These are phyloP conservation scores for Tuber calosporum DNA, from an alignment of 495 filamentous ascomycete genomes.

Conservation along the genomic window DNA sequence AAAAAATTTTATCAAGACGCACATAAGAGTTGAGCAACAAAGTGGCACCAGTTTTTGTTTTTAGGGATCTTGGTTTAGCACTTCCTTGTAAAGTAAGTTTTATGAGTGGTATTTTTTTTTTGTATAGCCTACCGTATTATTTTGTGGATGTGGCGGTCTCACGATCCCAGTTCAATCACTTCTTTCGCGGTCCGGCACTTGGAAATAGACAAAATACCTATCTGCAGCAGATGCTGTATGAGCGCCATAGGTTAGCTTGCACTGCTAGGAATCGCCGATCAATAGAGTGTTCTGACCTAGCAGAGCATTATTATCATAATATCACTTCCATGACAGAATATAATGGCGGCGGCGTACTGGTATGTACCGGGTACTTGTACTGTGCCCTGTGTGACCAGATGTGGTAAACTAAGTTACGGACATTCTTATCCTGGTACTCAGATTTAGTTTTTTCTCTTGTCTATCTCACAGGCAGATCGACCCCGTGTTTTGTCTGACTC, in stretches of 20 bases:
- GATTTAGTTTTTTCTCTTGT: background rate
- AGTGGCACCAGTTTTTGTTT: background rate
- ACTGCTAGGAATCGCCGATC: background rate
- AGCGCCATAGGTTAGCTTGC: background rate
- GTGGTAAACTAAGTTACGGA: background rate
- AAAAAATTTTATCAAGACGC: background rate
- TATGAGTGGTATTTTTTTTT: background rate
- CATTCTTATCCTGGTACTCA: background rate
- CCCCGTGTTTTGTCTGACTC: background rate
- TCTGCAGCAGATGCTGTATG: background rate
- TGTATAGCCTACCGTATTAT: background rate
- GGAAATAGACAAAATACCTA: background rate
- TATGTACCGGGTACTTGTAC: background rate
- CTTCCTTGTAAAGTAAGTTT: constrained; percentile 2
- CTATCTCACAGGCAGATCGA: background rate
- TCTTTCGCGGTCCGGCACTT: background rate
- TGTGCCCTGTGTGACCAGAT: background rate
- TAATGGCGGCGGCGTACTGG: background rate
- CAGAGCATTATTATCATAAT: background rate
- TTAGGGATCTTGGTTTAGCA: background rate
- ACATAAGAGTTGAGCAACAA: background rate
- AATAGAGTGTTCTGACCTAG: background rate
- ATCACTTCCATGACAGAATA: background rate
- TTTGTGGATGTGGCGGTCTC: background rate
- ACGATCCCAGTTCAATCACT: background rate